Percentiles rank a stretch among this genome's conserved stretches.
These are phyloP conservation scores for Trichoderma hamatum DNA, from an alignment of 2,329 filamentous ascomycete genomes.

Conservation along the genomic window DNA sequence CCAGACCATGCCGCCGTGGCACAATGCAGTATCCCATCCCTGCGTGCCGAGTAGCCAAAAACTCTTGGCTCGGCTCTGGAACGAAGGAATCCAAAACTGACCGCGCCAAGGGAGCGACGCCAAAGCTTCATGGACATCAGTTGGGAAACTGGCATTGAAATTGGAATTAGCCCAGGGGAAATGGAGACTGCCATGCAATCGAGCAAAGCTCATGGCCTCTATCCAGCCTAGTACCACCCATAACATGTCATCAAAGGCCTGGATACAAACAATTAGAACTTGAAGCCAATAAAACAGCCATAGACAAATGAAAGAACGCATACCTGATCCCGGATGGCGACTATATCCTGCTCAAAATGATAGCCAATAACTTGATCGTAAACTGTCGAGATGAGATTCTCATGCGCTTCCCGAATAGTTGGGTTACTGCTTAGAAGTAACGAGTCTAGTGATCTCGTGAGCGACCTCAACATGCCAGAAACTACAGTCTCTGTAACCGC, in stretches of 20 bases:
- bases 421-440: slow-evolving; percentile 38
- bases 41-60: slow-evolving; percentile 81
- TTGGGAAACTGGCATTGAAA: slow-evolving; percentile 22
- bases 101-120: slow-evolving; percentile 70
- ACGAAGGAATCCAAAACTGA: slow-evolving; percentile 71
- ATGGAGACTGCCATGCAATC: slow-evolving; percentile 67
- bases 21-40: slow-evolving; percentile 82
- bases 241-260: slow-evolving; percentile 92
- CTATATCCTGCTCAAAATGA: slow-evolving; percentile 84
- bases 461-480: slow-evolving; percentile 69
- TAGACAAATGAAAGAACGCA: neutral
- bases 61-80: slow-evolving; percentile 78
- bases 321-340: slow-evolving; percentile 67
- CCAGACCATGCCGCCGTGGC: slow-evolving; percentile 89
- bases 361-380: slow-evolving; percentile 76
- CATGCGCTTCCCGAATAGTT: slow-evolving; percentile 56
- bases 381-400: slow-evolving; percentile 81
- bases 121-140: slow-evolving; percentile 40
- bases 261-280: neutral
- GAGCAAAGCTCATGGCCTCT: slow-evolving; percentile 76
- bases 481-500: slow-evolving; percentile 82
- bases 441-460: slow-evolving; percentile 62
- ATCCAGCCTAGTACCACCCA: slow-evolving; percentile 95
- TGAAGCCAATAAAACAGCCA: neutral
- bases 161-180: slow-evolving; percentile 46